Percentiles rank a stretch among this genome's conserved stretches.
phyloP scores from a whole-genome alignment of 345 rosid species.

The Draba incana region DNA sequence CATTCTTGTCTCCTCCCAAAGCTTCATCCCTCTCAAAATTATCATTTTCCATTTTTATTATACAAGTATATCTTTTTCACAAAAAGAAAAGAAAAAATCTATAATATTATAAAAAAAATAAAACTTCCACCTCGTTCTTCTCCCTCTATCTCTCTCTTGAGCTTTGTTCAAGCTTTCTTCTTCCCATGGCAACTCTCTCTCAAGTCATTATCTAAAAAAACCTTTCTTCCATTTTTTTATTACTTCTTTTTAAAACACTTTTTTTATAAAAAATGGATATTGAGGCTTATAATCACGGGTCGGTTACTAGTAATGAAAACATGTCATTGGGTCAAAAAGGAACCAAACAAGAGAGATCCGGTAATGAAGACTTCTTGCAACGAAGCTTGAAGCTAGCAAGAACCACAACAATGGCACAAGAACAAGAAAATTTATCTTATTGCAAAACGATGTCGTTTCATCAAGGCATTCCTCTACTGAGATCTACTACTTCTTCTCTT shows the following conservation, averaged over 20 bases:
- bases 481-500: slow-evolving; percentile 53
- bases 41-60: slow-evolving; percentile 23
- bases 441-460: slow-evolving; percentile 54
- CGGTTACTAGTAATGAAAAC: slow-evolving; percentile 45
- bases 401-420: slow-evolving; percentile 4
- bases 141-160: slow-evolving; percentile 7
- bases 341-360: slow-evolving; percentile 57
- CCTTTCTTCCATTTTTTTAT: not conserved
- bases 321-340: slow-evolving; percentile 44
- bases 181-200: slow-evolving; percentile 45
- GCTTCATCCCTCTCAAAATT: slow-evolving; percentile 35
- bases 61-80: slow-evolving; percentile 26
- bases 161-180: slow-evolving; percentile 38
- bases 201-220: slow-evolving; percentile 40
- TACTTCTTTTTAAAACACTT: slow-evolving; percentile 10
- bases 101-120: slow-evolving; percentile 6
- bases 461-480: slow-evolving; percentile 47
- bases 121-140: slow-evolving; percentile 36
- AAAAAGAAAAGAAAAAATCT: slow-evolving; percentile 20
- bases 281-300: slow-evolving; percentile 55
- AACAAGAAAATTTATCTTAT: slow-evolving; percentile 32
- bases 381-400: slow-evolving; percentile 45
- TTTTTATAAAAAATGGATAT: slow-evolving; percentile 47
- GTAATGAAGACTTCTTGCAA: slow-evolving; percentile 47
- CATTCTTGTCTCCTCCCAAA: slow-evolving; percentile 45